Evolutionary conservation across 257 asterid species (phyloP), one percentile per base, ranked within the genome.

Genomic region (Salvia splendens): DNA sequence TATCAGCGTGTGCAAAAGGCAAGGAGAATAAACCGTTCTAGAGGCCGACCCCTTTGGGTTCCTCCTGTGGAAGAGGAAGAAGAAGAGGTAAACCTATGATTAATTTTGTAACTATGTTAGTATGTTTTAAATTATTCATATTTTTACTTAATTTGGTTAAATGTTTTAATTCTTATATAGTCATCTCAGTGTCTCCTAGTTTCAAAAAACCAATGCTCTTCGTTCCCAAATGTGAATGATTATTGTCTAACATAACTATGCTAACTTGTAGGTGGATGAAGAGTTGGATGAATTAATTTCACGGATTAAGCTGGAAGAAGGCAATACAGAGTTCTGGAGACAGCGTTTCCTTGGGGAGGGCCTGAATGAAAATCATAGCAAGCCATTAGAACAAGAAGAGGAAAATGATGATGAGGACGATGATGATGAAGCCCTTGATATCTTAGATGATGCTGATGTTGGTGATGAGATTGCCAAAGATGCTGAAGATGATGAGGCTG

Each of bases 1-100:
- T 93, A 93, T 80, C 99, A 93, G 80, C 99, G 99, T 59, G 99
- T 93, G 32, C 99, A 93, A 73, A 93, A 93, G 75, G 99, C 99
- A 65, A 84, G 99, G 84, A 93, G 99, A 81, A 93, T 93, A 71
- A 93, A 93, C 70, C 97, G 97, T 54, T 93, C 99, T 67, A 86
- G 97, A 77, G 97, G 99, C 57, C 86, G 99, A 46, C 99, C 99
- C 50, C 96, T 90, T 55, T 93, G 99, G 99, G 95, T 93, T 57
- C 99, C 99, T 58, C 97, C 99, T 60, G 88, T 93, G 66, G 96
- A 88, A 72, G 99, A 93, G 81, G 95, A 86, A 75, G 99, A 90
- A 84, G 97, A 93, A 77, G 99, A 88, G 97, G 98, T 90, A 54
- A 77, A 66, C 69, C 70, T 68, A 64, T 20, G 38, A 72, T 24